Evolutionary conservation across 306 rosid genomes (phyloP), one percentile per base, ranked within the genome.

Genomic region (Biancaea sappan): DNA sequence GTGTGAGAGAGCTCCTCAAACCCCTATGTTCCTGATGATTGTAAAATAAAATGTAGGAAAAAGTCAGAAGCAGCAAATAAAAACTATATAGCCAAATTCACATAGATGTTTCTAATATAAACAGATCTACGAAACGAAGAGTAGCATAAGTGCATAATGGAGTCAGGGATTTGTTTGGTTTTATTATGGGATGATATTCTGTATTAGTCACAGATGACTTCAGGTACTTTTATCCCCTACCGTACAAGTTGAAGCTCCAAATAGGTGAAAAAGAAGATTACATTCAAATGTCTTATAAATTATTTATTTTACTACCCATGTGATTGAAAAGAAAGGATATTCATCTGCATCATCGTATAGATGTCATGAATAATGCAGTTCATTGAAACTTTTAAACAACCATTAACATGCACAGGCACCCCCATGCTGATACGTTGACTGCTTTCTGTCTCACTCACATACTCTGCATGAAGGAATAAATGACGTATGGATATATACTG

Each of bases 1-100:
- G 84, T 19, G 98, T 89, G 73, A 93, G 89, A 56, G 72, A 89
- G 80, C 98, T 93, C 86, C 98, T 91, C 88, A 93, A 85, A 47
- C 97, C 98, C 79, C 16, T 74, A 66, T 89, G 88, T 13, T 81
- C 88, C 98, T 93, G 88, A 77, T 81, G 51, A 69, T 51, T 81
- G 62, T 44, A 46, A 65, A 71, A 35, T 8, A 59, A 44, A 75
- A 32, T 35, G 67, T 31, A 24, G 19, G 40, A 28, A 41, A 62
- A 37, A 26, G 35, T 38, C 73, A 43, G 67, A 60, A 69, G 43
- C 43, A 32, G 41, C 52, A 47, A 32, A 71, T 28, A 56, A 66
- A 80, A 74, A 69, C 52, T 19, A 44, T 16, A 22, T 67, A 53
- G 22, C 35, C 61, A 2, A 11, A 32, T 54, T 13, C 40, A 52